Evolutionary conservation across 805 yeast species (phyloP), one percentile per base, ranked within the genome.

Genomic region (Torulaspora indica): DNA sequence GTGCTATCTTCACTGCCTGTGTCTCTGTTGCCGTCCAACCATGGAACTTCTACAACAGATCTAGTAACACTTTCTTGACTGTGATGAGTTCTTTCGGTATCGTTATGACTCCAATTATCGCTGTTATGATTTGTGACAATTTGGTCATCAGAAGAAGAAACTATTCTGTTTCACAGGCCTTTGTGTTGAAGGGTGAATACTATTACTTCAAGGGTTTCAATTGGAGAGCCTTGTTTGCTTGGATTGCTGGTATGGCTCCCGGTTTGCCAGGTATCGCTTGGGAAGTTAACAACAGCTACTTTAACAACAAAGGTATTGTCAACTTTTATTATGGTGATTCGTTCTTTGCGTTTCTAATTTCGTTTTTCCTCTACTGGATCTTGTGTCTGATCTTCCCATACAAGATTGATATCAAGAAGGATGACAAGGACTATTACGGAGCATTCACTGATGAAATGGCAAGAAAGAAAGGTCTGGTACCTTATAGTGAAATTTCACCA

Each of bases 231-330:
- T 49, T 68, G 34, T 42, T 56, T 48, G 61, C 64, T 17, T 58
- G 64, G 60, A 45, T 57, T 4, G 49, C 60, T 4, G 72, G 73
- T 25, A 63, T 69, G 56, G 67, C 71, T 8, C 79, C 78, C 13
- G 76, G 76, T 15, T 45, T 76, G 20, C 81, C 81, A 3, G 81
- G 81, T 28, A 65, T 58, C 51, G 68, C 62, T 51, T 67, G 54
- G 70, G 65, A 51, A 54, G 63, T 60, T 35, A 67, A 57, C 40
- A 48, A 61, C n/a, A 37, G 47, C 17, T 55, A 52, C 23, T 60
- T 65, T 46, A 34, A 48, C 14, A 51, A 59, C 24, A 49, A 37
- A 3, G 78, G 78, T n/a, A 63, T 69, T 12, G 57, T 61, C 6
- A 67, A 71, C 45, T 72, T 66, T 53, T 75, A 66, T 54, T 61